Base-by-base conservation (phyloP, 805 yeast genomes). In the Candida yuanshanica region DNA sequence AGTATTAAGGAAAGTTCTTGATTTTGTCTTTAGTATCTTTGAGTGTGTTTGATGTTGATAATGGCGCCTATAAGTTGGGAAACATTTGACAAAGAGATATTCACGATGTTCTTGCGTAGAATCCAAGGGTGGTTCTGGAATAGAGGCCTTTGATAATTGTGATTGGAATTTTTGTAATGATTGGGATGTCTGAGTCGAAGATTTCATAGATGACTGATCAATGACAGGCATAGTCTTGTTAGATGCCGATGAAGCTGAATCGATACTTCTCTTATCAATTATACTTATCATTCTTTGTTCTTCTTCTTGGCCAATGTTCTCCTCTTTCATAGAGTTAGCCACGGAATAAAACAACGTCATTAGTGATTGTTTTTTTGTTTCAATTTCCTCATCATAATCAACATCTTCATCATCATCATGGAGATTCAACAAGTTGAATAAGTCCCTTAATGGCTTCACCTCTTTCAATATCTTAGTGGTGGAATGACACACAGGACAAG, bases 51-150 rank as follows among this genome's bases (percentile, higher is more conserved):
- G 63, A 53, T 71, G 72, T 34, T 77, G 77, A 37, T 70, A 68
- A 37, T 75, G 69, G 46, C 75, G 81, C 44, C 95, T 70, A 56
- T 83, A 85, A 41, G 79, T 76, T 0, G 97, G 97, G 62, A 87
- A 89, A 51, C 91, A 86, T 52, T 80, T 83, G 6, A 81, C 79
- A 58, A 81, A 87, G 39, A 79, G 70, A 41, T 74, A 69, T 55
- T 86, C 95, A 47, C 80, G 78, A 32, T 62, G 65, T 42, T 58
- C 68, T 13, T 49, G 46, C 33, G 42, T 32, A 42, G 44, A 14
- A 11, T 17, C 21, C 5, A 17, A 17, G 16, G 34, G 16, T 3
- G 34, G 18, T 31, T 17, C 21, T 2, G 34, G 18, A n/a, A 31
- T 18, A n/a, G 20, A 17, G 7, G 5, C 18, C 12, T 14, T 18